phyloP scores from a whole-genome alignment of 441 rosid species.

The Eutrema salsugineum region DNA sequence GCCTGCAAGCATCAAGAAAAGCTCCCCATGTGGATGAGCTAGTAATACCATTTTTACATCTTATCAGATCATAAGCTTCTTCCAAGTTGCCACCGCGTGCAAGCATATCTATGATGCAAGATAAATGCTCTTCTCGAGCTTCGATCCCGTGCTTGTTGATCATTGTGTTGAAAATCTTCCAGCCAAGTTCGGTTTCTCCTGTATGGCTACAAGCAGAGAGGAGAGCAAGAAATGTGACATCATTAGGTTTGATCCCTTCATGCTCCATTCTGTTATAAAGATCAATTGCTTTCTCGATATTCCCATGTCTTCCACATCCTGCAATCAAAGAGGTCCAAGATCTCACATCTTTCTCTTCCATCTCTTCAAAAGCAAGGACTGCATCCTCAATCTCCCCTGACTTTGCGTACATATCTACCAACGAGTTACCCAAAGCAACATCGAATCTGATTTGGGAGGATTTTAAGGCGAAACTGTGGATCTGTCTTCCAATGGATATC shows the following conservation, averaged over 20 bases:
- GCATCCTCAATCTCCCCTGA: conserved; percentile 75
- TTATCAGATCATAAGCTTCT: conserved; percentile 53
- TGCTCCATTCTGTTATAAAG: conserved; percentile 62
- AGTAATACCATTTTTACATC: conserved; percentile 34
- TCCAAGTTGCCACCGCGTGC: conserved; percentile 67
- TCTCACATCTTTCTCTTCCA: conserved; percentile 64
- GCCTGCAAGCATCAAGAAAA: conserved; percentile 67
- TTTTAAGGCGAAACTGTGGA: conserved; percentile 57
- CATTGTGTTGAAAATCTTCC: conserved; percentile 57
- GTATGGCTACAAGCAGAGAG: conserved; percentile 77
- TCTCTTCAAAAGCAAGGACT: conserved; percentile 50
- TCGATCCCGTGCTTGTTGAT: conserved; percentile 42
- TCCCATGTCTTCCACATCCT: conserved; percentile 75
- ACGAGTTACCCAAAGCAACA: conserved; percentile 58
- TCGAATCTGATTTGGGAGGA: conserved; percentile 41
- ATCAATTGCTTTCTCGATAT: conserved; percentile 53
- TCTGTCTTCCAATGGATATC: conserved; percentile 52
- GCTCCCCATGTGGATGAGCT: conserved; percentile 65
- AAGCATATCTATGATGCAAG: conserved; percentile 68
- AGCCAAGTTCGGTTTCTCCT: conserved; percentile 58
- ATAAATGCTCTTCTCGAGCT: conserved; percentile 60
- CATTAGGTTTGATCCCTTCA: conserved; percentile 65
- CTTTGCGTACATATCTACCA: conserved; percentile 81
- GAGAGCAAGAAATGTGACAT: conserved; percentile 65
- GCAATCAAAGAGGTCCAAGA: conserved; percentile 81